Base-by-base conservation (phyloP, 2,329 filamentous ascomycete genomes). In the Zymoseptoria passerinii region DNA sequence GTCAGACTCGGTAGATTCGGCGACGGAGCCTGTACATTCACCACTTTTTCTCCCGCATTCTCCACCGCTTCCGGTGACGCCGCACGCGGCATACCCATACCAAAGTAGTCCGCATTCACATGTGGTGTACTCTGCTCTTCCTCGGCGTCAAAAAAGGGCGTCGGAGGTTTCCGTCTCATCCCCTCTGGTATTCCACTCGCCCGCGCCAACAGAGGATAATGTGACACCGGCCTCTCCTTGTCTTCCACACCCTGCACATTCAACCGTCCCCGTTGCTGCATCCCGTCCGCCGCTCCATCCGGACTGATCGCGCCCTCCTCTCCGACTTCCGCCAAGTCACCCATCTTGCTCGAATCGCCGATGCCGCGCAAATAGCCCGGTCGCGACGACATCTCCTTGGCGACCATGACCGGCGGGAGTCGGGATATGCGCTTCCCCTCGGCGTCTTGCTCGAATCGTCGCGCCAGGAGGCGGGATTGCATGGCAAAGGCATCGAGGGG, bases 401-500 rank as follows among this genome's bases (percentile, higher is more conserved):
- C 87, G 44, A 90, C 87, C 19, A 89, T 90, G 59, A 92, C 78
- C 6, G 91, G 90, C 2, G 92, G 90, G 50, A 97, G 77, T 49
- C 92, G 83, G 75, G 92, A 96, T 75, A 96, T 83, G 58, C 92
- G 84, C 64, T 86, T 84, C 53, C 89, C 91, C 62, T 83, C 82
- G 60, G 75, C 74, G 68, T 84, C 82, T 63, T 94, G 87, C 72
- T 96, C 87, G 61, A 99, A 83, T 74, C 95, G 88, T 75, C 85
- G 89, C 48, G 91, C 91, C 54, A 99, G 82, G 67, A 95, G 77
- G 58, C 92, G 87, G 67, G 92, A 95, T 71, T 97, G 92, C 62
- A 92, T 81, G 20, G 92, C 92, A 71, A 99, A 95, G 52, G 92
- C 92, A 80, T 99, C 94, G 64, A 99, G 82, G 9, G 94, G 94